phyloP scores from a whole-genome alignment of 2,329 filamentous ascomycete genomes.

The Claviceps pusilla region DNA sequence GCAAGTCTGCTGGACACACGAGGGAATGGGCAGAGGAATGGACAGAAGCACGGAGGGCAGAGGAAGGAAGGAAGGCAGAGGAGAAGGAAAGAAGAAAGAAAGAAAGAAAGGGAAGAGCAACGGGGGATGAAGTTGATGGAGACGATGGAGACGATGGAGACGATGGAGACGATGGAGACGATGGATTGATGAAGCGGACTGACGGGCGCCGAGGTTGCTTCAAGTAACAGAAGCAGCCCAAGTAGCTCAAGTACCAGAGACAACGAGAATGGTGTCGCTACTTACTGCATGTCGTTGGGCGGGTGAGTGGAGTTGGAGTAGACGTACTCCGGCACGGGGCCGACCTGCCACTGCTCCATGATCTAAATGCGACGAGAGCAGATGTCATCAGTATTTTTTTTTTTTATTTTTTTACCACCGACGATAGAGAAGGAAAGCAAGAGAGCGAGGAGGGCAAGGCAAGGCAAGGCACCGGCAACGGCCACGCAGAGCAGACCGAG shows the following conservation, averaged over 20 bases:
- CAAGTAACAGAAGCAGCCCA: neutral
- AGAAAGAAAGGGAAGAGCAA: too few species aligned
- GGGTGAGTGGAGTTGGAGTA: slow-evolving; percentile 39
- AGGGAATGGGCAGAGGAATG: neutral
- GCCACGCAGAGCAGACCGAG: slow-evolving; percentile 1
- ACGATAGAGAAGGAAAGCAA: slow-evolving; percentile 6
- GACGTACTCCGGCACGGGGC: slow-evolving; percentile 44
- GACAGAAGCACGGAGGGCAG: neutral
- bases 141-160: neutral
- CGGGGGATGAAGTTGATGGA: too few species aligned
- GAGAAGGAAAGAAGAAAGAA: too few species aligned
- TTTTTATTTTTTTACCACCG: slow-evolving; percentile 1
- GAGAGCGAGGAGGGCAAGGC: slow-evolving; percentile 3
- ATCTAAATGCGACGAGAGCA: slow-evolving; percentile 22
- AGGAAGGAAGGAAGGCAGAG: neutral
- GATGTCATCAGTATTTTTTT: slow-evolving; percentile 13
- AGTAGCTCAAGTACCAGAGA: slow-evolving; percentile 14
- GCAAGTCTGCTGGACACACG: neutral
- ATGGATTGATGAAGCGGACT: neutral
- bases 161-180: too few species aligned
- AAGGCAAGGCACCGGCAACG: neutral
- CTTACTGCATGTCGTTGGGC: slow-evolving; percentile 44
- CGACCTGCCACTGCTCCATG: slow-evolving; percentile 49
- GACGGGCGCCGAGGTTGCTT: neutral
- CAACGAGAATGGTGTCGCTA: slow-evolving; percentile 22